These are phyloP conservation scores for Hypoxylon intermedium DNA, from an alignment of 495 filamentous ascomycete genomes.

Conservation along the genomic window DNA sequence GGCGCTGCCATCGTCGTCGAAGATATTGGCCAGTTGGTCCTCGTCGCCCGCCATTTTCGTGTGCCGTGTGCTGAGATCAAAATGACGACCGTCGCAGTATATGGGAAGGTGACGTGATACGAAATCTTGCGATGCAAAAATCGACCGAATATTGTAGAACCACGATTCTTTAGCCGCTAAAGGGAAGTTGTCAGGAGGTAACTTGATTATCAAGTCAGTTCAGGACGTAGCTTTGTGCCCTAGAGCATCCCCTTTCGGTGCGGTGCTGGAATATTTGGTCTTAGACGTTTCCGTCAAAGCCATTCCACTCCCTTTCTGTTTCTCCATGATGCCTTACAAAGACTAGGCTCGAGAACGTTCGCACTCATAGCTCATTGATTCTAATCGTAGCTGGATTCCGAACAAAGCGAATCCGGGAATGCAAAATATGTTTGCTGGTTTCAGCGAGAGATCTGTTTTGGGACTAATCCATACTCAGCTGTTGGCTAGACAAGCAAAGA, in stretches of 20 bases:
- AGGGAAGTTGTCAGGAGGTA: constrained; percentile 4
- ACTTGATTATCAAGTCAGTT: constrained; percentile 28
- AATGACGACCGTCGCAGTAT: neutral
- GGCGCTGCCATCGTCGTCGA: neutral
- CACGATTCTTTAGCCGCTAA: neutral
- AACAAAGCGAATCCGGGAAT: constrained; percentile 30
- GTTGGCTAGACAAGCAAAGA: neutral
- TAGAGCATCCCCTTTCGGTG: constrained; percentile 25
- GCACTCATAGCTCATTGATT: no score
- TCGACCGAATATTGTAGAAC: neutral
- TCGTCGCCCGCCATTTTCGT: neutral
- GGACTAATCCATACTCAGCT: neutral
- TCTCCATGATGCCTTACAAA: constrained; percentile 4
- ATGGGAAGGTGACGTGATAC: neutral
- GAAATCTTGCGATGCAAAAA: neutral
- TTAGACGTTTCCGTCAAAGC: constrained; percentile 31
- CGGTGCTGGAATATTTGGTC: neutral
- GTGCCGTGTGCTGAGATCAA: neutral
- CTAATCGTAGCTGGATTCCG: neutral
- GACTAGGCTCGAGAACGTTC: constrained; percentile 7
- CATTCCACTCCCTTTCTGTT: neutral
- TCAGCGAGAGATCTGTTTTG: constrained; percentile 16
- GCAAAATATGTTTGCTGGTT: constrained; percentile 18
- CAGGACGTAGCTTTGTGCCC: constrained; percentile 22
- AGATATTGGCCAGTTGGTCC: no score